These are phyloP conservation scores for Angomonas ambiguus DNA, from an alignment of 208 protist genomes.

Conservation along the genomic window DNA sequence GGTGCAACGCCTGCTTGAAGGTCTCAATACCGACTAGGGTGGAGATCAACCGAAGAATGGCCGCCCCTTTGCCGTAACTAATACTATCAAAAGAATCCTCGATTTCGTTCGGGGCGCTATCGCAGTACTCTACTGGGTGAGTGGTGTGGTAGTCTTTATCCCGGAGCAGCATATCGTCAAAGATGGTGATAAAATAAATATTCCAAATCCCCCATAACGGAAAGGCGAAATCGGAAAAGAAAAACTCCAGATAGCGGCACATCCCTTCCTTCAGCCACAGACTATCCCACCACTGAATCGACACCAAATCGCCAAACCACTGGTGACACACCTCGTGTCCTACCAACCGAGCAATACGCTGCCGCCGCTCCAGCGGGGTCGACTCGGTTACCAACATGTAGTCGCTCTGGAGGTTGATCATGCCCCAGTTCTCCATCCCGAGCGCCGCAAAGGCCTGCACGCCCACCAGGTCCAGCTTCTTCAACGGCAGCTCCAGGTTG, in stretches of 20 bases:
- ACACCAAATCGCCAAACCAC: constrained; percentile 94
- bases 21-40: constrained; percentile 25
- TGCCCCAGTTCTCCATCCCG: constrained; percentile 91
- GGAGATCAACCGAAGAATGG: constrained; percentile 75
- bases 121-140: constrained; percentile 43
- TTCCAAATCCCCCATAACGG: constrained; percentile 83
- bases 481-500: constrained; percentile 77
- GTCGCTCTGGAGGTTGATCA: constrained; percentile 76
- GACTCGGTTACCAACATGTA: constrained; percentile 58
- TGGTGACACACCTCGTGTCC: constrained; percentile 93
- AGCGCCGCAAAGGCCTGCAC: constrained; percentile 33
- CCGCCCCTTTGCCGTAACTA: constrained; percentile 77
- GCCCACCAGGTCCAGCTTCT: constrained; percentile 84
- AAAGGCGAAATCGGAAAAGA: constrained; percentile 70
- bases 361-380: constrained; percentile 48
- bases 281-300: constrained; percentile 92
- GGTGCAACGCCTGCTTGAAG: constrained; percentile 25
- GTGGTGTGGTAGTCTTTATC: constrained; percentile 33
- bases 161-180: constrained; percentile 32
- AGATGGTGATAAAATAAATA: constrained; percentile 39
- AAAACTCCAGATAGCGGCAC: constrained; percentile 91
- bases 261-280: constrained; percentile 98
- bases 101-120: constrained; percentile 31
- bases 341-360: constrained; percentile 86
- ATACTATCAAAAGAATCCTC: constrained; percentile 49